phyloP scores from a whole-genome alignment of 2,329 filamentous ascomycete species.

The Alternaria hordeiaustralica region DNA sequence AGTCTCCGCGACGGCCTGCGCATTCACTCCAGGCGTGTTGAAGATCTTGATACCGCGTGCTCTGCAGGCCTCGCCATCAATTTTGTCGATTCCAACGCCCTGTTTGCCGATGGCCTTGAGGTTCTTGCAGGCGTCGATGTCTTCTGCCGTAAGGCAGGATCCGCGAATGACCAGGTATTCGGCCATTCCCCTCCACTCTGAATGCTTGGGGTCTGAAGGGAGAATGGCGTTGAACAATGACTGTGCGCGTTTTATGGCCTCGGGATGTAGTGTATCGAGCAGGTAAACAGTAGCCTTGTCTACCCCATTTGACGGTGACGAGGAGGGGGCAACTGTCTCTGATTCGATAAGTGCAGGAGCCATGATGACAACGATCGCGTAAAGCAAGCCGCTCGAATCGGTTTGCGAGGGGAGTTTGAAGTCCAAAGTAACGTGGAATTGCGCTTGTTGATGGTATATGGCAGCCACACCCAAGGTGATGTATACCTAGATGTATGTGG shows the following conservation, averaged over 20 bases:
- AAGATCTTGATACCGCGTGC: slow-evolving; percentile 52
- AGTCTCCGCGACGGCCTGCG: slow-evolving; percentile 52
- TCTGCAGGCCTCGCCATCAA: slow-evolving; percentile 50
- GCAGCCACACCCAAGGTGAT: not conserved
- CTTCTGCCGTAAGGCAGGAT: slow-evolving; percentile 48
- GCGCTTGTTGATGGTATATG: not conserved
- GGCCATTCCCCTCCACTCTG: slow-evolving; percentile 52
- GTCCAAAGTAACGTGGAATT: not conserved
- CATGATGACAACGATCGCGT: not conserved
- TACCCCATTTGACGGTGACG: not conserved
- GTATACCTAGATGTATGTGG: not conserved
- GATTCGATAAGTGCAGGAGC: not conserved
- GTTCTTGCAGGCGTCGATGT: slow-evolving; percentile 46
- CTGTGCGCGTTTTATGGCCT: slow-evolving; percentile 46
- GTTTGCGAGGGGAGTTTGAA: not conserved
- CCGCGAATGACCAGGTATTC: slow-evolving; percentile 50
- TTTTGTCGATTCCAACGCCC: slow-evolving; percentile 56
- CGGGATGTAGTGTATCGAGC: slow-evolving; percentile 50
- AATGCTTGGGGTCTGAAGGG: slow-evolving; percentile 42
- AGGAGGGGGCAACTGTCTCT: not conserved
- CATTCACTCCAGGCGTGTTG: slow-evolving; percentile 58
- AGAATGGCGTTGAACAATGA: slow-evolving; percentile 51
- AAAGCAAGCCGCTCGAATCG: no score
- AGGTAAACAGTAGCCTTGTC: slow-evolving; percentile 51
- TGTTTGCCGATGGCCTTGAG: slow-evolving; percentile 57